Percentiles rank a stretch among this genome's conserved stretches.
Conservation (phyloP, 805 yeast genomes). For the Saccharomycopsis sp. region DNA sequence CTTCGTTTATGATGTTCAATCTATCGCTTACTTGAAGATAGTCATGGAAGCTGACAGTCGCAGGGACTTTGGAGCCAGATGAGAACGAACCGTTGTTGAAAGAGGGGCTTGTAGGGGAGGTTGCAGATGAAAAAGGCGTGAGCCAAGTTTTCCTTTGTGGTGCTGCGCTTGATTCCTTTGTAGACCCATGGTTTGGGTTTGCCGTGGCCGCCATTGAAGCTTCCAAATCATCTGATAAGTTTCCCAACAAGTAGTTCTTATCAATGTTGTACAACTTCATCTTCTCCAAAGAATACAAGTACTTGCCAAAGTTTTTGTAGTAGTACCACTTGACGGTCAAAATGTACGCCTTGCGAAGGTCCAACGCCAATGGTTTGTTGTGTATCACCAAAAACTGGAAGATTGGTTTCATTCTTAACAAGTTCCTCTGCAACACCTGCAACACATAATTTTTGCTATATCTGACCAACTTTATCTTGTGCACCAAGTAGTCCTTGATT, state of each 20-base stretch:
- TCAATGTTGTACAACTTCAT: constrained; percentile 50
- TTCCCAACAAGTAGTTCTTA: constrained; percentile 47
- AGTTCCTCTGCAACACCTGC: constrained; percentile 60
- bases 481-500: constrained; percentile 58
- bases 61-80: constrained; percentile 18
- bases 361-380: constrained; percentile 56
- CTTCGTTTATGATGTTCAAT: constrained; percentile 43
- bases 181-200: too few relatives aligned
- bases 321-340: constrained; percentile 95
- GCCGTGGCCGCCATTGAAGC: not conserved
- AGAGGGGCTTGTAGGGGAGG: not conserved
- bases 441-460: constrained; percentile 52
- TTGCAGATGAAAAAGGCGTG: constrained; percentile 9
- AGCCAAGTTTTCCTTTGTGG: constrained; percentile 14
- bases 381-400: constrained; percentile 47
- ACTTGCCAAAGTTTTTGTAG: constrained; percentile 64
- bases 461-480: constrained; percentile 59
- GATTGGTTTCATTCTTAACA: constrained; percentile 55
- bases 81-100: constrained; percentile 19
- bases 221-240: constrained; percentile 23
- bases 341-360: constrained; percentile 69
- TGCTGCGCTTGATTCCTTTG: too few relatives aligned
- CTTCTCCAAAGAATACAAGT: constrained; percentile 61
- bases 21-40: constrained; percentile 54
- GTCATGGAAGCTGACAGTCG: constrained; percentile 33